Percentiles rank a stretch among this genome's conserved stretches.
Conservation (phyloP, 139 green algal genomes). For the Micractinium conductrix region DNA sequence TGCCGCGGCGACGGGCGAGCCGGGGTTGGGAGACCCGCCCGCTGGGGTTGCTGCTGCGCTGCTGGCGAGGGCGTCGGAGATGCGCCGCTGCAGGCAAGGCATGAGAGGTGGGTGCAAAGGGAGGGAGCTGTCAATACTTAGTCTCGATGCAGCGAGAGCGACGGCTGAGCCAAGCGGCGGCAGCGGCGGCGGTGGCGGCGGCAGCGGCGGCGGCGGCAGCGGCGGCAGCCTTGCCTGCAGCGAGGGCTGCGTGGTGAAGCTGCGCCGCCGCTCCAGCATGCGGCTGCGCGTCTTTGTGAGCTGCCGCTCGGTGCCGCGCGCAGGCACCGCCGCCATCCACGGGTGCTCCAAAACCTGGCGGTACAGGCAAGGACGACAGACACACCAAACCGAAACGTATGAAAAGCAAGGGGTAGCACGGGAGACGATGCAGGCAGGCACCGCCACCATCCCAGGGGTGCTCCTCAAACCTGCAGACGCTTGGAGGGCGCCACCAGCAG, state of each 20-base stretch:
- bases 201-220: no score
- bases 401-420: background rate
- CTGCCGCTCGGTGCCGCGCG: background rate
- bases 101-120: no score
- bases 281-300: background rate
- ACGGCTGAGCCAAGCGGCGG: no score
- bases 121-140: no score
- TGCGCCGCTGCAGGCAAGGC: conserved; percentile 14
- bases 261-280: conserved; percentile 2
- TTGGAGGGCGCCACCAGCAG: background rate
- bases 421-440: background rate
- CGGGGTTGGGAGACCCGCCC: background rate
- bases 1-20: background rate
- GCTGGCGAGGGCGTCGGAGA: background rate
- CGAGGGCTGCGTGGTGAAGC: background rate
- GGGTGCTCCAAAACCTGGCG: background rate
- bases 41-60: background rate
- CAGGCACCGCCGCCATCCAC: background rate
- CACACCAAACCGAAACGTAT: background rate
- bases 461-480: background rate
- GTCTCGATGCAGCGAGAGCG: no score
- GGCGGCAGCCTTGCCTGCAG: no score
- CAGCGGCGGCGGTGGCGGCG: no score
- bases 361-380: no score
- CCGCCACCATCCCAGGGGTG: background rate